These are phyloP conservation scores for Yarrowia yakushimensis DNA, from an alignment of 805 yeast genomes.

Conservation along the genomic window DNA sequence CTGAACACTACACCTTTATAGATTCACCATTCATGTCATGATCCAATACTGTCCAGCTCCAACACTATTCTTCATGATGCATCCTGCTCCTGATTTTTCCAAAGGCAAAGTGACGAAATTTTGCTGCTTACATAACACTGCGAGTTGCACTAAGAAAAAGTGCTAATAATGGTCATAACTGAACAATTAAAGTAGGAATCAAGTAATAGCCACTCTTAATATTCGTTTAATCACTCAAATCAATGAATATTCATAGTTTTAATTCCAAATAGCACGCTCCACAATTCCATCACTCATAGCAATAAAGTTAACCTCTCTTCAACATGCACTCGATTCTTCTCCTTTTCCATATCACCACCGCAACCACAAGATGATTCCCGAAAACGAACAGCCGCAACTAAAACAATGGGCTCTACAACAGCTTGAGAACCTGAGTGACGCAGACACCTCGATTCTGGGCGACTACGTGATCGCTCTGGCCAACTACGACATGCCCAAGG, in stretches of 20 bases:
- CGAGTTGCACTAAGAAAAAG: neutral
- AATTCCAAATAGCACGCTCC: neutral
- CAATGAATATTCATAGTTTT: too few relatives aligned
- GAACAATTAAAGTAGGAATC: too few relatives aligned
- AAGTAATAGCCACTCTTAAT: too few relatives aligned
- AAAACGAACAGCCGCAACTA: slow-evolving; percentile 26
- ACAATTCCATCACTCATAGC: neutral
- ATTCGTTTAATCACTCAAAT: too few relatives aligned
- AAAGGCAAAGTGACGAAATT: neutral
- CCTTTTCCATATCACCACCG: neutral
- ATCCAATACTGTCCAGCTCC: too few relatives aligned
- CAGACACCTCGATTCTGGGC: slow-evolving; percentile 44
- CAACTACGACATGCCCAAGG: slow-evolving; percentile 39
- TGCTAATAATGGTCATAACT: too few relatives aligned
- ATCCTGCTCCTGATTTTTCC: neutral
- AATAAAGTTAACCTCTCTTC: slow-evolving; percentile 3
- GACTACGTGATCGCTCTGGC: slow-evolving; percentile 47
- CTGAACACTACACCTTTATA: neutral
- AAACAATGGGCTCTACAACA: slow-evolving; percentile 31
- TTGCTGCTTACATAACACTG: neutral
- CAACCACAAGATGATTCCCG: slow-evolving; percentile 27
- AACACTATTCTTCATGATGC: too few relatives aligned
- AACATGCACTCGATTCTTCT: neutral
- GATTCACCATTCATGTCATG: too few relatives aligned
- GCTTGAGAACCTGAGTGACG: slow-evolving; percentile 36